Base-by-base conservation (phyloP, 352 stramenopile species). In the Plasmopara halstedii region DNA sequence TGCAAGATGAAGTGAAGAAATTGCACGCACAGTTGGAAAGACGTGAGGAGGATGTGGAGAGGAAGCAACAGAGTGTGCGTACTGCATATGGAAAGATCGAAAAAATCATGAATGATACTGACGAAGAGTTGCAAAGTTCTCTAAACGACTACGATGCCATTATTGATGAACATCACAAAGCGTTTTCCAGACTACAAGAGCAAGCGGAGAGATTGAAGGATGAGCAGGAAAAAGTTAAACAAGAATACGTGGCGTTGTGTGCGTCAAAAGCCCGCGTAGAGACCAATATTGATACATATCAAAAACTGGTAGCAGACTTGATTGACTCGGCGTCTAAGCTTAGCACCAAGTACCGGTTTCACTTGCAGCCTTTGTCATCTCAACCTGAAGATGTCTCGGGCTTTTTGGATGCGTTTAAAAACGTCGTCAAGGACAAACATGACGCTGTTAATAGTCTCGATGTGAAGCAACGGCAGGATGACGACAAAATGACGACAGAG, bases 41-140 rank as follows among this genome's bases (percentile, higher is more conserved):
- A 18, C 43, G 67, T 14, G 39, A 73, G 43, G 29, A 43, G 1
- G 62, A 85, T 21, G 52, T 73, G 0, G 13, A 37, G 0, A 46
- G 54, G 22, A 83, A 84, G 39, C 60, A 82, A 43, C 49, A 64
- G 4, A 65, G 46, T 21, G 62, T 76, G 19, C 37, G 67, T 6
- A 27, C 46, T 4, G 57, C 75, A 11, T 70, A 78, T 23, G 17
- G 36, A 3, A 85, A 73, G 32, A 79, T 89, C 34, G 62, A 83
- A 29, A 56, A 81, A 14, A 53, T 83, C 43, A 85, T 91, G 73
- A 88, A 62, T 37, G 80, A 88, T 34, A 58, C 70, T 0, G 73
- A 94, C 33, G 67, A 78, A 9, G 62, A 88, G 25, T 43, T 94
- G 3, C 46, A 72, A 34, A 35, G 17, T 2, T 32, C 88, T 15